Evolutionary conservation across 1,284 basidiomycete genomes (phyloP).

Genomic region (Tilletia horrida): DNA sequence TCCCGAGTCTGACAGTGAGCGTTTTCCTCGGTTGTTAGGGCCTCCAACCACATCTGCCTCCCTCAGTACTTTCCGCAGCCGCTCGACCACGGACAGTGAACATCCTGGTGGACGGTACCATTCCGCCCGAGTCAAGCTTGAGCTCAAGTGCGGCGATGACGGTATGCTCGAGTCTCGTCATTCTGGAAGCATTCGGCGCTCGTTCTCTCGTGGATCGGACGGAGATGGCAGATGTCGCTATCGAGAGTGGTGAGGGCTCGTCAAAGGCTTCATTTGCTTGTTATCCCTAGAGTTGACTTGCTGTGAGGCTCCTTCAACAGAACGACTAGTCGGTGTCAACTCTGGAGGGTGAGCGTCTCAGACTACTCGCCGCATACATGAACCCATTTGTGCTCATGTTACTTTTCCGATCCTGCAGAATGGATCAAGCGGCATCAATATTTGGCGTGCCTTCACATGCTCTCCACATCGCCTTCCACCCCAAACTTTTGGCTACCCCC

Average conservation of each 20-base stretch:
- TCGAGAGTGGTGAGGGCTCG: constrained; percentile 39
- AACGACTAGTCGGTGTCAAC: constrained; percentile 50
- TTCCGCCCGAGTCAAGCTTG: constrained; percentile 49
- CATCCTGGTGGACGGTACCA: constrained; percentile 49
- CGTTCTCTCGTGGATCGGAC: constrained; percentile 35
- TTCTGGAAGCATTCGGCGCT: constrained; percentile 48
- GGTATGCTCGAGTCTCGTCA: constrained; percentile 42
- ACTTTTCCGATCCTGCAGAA: constrained; percentile 16
- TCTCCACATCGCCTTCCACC: constrained; percentile 49
- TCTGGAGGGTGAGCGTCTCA: constrained; percentile 37
- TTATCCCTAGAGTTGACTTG: not conserved
- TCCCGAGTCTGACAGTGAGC: too few relatives aligned
- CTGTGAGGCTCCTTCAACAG: constrained; percentile 10
- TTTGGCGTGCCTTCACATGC: constrained; percentile 45
- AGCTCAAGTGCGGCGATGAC: constrained; percentile 52
- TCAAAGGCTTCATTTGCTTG: too few relatives aligned
- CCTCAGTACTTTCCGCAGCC: constrained; percentile 17
- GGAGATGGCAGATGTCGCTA: constrained; percentile 50
- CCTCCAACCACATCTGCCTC: constrained; percentile 44
- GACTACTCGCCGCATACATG: too few relatives aligned
- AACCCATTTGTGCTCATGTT: not conserved
- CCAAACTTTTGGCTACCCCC: constrained; percentile 32
- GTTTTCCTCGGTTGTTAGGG: too few relatives aligned
- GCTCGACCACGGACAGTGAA: constrained; percentile 33
- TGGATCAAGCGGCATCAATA: constrained; percentile 53